A percentile compares a stretch with the other conserved stretches of the same genome.
Conservation (phyloP, 768 basidiomycete species). For the Lactarius indigo region DNA sequence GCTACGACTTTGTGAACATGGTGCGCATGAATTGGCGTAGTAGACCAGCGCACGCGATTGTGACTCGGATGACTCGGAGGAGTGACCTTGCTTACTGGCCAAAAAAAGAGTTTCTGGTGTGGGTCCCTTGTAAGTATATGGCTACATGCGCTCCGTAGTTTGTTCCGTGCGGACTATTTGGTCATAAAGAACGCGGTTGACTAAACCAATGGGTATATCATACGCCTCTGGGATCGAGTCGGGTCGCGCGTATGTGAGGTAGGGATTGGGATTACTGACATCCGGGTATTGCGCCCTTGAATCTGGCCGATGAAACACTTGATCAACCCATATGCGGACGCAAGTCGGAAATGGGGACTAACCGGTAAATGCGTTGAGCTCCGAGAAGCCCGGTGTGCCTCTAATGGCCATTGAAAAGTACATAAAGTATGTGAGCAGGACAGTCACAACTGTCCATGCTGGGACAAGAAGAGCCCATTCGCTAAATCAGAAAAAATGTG, state of each 20-base stretch:
- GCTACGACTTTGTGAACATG: constrained; percentile 6
- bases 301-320: constrained; percentile 41
- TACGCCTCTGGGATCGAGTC: constrained; percentile 61
- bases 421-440: constrained; percentile 70
- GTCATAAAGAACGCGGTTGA: constrained; percentile 68
- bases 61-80: neutral
- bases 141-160: neutral
- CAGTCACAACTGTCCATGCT: constrained; percentile 66
- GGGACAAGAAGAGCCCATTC: constrained; percentile 86
- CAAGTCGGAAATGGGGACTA: constrained; percentile 23
- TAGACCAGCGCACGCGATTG: neutral
- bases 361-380: constrained; percentile 70
- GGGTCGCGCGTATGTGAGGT: constrained; percentile 45
- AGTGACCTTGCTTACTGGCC: neutral
- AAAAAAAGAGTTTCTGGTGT: neutral
- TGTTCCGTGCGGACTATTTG: neutral
- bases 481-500: constrained; percentile 37
- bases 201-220: constrained; percentile 78
- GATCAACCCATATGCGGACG: constrained; percentile 3
- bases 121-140: neutral
- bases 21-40: neutral
- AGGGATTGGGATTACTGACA: constrained; percentile 38
- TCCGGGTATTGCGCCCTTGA: constrained; percentile 50
- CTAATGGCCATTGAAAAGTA: constrained; percentile 75
- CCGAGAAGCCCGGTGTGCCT: constrained; percentile 65